Evolutionary conservation across 805 yeast species (phyloP).

Genomic region (Kodamaea kaohsiungensis): DNA sequence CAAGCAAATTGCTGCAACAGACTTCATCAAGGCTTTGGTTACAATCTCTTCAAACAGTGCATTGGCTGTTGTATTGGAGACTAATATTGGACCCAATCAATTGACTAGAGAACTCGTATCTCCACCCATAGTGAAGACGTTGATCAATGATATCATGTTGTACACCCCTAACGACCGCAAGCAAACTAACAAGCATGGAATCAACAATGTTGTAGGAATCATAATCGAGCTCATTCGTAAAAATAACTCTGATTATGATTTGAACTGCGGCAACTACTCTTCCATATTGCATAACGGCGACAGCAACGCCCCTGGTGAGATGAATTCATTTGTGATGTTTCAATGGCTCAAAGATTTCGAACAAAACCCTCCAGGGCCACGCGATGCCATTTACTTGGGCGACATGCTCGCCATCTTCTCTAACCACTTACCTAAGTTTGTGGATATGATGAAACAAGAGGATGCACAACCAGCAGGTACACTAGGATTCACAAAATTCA

Average conservation of each 20-base stretch:
- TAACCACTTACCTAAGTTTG: conserved; percentile 68
- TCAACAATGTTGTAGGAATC: conserved; percentile 93
- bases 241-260: conserved; percentile 94
- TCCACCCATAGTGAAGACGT: conserved; percentile 59
- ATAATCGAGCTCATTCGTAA: conserved; percentile 92
- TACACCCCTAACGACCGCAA: conserved; percentile 17
- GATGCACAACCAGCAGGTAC: conserved; percentile 37
- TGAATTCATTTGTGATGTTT: conserved; percentile 43
- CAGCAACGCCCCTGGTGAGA: conserved; percentile 33
- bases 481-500: conserved; percentile 87
- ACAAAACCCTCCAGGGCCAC: conserved; percentile 86
- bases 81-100: conserved; percentile 95
- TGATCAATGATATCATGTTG: conserved; percentile 74
- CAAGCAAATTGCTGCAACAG: conserved; percentile 92
- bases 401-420: conserved; percentile 79
- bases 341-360: conserved; percentile 55
- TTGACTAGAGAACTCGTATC: conserved; percentile 88
- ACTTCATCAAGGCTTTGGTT: conserved; percentile 89
- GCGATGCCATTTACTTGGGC: conserved; percentile 93
- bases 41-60: conserved; percentile 84
- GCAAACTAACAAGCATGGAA: conserved; percentile 71
- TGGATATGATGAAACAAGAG: conserved; percentile 50
- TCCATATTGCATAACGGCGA: conserved; percentile 46
- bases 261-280: conserved; percentile 78
- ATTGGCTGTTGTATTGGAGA: conserved; percentile 75